Evolutionary conservation across 2,329 filamentous ascomycete genomes (phyloP).

Genomic region (Blastomyces silverae): DNA sequence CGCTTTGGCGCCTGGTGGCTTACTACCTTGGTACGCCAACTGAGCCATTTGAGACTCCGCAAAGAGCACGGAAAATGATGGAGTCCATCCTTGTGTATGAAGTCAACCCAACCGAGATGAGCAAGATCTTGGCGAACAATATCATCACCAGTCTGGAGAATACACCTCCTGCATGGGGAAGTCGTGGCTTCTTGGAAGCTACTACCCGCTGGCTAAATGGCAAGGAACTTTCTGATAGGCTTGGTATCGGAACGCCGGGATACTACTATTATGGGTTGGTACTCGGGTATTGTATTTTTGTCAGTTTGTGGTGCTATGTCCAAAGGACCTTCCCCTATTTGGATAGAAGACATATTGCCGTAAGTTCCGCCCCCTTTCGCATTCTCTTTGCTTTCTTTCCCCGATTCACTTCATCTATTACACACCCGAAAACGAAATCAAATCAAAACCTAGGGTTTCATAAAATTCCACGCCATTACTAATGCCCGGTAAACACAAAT

Average conservation of each 20-base stretch:
- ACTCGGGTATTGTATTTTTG: conserved; percentile 59
- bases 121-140: conserved; percentile 63
- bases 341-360: conserved; percentile 49
- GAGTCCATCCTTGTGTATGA: conserved; percentile 62
- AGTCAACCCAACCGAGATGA: conserved; percentile 57
- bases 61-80: conserved; percentile 56
- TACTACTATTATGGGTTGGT: conserved; percentile 56
- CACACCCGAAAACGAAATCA: not conserved
- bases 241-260: conserved; percentile 53
- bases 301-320: conserved; percentile 46
- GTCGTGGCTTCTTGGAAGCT: conserved; percentile 60
- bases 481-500: conserved; percentile 12
- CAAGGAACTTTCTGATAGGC: conserved; percentile 51
- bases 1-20: conserved; percentile 68
- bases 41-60: conserved; percentile 51
- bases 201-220: conserved; percentile 66
- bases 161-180: conserved; percentile 59
- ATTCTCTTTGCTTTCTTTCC: too few species aligned
- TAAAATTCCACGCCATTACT: conserved; percentile 3
- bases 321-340: conserved; percentile 46
- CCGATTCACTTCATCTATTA: not conserved
- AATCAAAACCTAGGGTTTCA: not conserved
- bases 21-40: conserved; percentile 64
- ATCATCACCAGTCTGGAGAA: conserved; percentile 63
- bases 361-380: conserved; percentile 24